Evolutionary conservation across 257 asterid species (phyloP).

Genomic region (Penstemon barbatus): DNA sequence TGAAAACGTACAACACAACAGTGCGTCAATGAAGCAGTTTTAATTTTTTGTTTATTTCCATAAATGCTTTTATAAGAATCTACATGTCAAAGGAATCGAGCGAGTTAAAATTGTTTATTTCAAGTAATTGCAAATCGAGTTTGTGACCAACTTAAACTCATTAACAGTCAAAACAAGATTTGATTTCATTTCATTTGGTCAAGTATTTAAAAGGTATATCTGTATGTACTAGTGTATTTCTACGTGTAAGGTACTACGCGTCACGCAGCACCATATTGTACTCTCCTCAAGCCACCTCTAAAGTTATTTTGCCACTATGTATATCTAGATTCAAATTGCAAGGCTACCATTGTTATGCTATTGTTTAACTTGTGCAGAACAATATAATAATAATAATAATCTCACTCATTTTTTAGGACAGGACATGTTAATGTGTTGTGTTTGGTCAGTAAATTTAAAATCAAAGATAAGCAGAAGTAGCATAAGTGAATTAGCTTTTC

Average conservation of each 20-base stretch:
- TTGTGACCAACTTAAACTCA: no score
- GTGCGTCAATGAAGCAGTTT: no score
- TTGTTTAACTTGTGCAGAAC: neutral
- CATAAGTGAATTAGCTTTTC: slow-evolving; percentile 39
- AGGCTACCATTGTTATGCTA: neutral
- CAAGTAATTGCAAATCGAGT: no score
- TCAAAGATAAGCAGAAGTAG: slow-evolving; percentile 27
- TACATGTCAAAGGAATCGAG: no score
- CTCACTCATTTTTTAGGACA: neutral
- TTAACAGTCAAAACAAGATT: no score
- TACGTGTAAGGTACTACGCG: slow-evolving; percentile 35
- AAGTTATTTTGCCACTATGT: slow-evolving; percentile 20
- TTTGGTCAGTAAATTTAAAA: slow-evolving; percentile 7
- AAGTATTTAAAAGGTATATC: neutral
- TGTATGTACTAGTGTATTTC: slow-evolving; percentile 26
- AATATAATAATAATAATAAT: neutral
- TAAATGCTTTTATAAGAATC: no score
- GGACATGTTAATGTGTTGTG: slow-evolving; percentile 16
- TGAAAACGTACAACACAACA: no score
- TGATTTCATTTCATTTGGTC: no score
- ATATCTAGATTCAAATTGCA: neutral
- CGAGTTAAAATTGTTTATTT: no score
- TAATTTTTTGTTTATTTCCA: no score
- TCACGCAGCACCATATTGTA: slow-evolving; percentile 38
- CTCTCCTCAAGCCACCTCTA: slow-evolving; percentile 28